A percentile compares a stretch with the other conserved stretches of the same genome.
Conservation (phyloP, 148 eudicot species). For the Beta vulgaris region DNA sequence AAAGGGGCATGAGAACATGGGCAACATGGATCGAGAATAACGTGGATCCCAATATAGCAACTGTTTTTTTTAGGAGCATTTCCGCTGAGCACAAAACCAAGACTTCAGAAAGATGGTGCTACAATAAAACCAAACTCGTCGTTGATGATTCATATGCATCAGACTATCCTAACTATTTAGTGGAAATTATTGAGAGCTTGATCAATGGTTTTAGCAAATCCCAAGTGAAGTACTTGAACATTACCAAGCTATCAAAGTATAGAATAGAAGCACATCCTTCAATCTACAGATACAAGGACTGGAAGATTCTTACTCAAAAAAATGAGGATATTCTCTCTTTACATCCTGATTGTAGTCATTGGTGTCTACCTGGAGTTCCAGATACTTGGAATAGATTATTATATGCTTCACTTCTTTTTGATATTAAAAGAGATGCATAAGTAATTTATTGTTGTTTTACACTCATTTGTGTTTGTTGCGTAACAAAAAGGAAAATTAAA, state of each 20-base stretch:
- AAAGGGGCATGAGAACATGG: constrained; percentile 45
- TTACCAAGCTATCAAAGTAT: constrained; percentile 32
- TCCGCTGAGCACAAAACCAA: constrained; percentile 21
- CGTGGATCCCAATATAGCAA: constrained; percentile 6
- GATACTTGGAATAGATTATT: constrained; percentile 45
- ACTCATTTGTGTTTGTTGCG: too few species aligned
- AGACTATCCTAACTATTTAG: constrained; percentile 8
- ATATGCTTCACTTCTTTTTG: constrained; percentile 28
- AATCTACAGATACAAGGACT: constrained; percentile 8
- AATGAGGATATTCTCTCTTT: background rate
- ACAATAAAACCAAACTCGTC: constrained; percentile 13
- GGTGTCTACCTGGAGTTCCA: constrained; percentile 45
- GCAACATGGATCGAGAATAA: constrained; percentile 16
- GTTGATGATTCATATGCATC: constrained; percentile 1
- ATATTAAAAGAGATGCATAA: too few species aligned
- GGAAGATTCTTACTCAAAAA: constrained; percentile 9
- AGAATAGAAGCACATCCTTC: constrained; percentile 39
- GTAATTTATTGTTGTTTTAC: too few species aligned
- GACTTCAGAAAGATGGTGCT: constrained; percentile 16
- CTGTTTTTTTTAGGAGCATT: constrained; percentile 23
- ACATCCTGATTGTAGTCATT: constrained; percentile 41
- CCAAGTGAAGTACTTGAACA: constrained; percentile 34
- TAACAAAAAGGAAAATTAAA: too few species aligned
- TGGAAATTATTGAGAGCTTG: constrained; percentile 30
- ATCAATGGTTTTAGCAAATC: background rate